Conservation (phyloP, 108 stramenopile genomes). For the Skeletonema grethae region DNA sequence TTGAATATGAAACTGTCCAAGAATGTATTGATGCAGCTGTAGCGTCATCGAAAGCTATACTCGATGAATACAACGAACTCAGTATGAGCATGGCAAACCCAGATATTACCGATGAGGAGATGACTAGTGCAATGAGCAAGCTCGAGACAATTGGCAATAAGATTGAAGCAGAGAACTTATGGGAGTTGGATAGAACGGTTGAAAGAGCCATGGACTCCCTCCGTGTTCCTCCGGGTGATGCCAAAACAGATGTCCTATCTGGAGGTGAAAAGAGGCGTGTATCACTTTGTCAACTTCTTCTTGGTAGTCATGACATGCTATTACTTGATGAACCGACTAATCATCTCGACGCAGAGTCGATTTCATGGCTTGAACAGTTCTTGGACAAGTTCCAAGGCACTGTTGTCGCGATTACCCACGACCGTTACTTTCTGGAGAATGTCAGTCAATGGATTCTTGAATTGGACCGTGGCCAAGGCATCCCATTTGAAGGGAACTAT, state of each 20-base stretch:
- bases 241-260: slow-evolving; percentile 74
- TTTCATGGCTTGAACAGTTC: slow-evolving; percentile 90
- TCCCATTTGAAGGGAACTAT: slow-evolving; percentile 96
- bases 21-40: slow-evolving; percentile 87
- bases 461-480: slow-evolving; percentile 91
- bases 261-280: slow-evolving; percentile 98
- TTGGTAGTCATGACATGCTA: slow-evolving; percentile 90
- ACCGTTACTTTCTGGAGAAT: slow-evolving; percentile 96
- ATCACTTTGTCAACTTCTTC: slow-evolving; percentile 83
- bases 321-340: slow-evolving; percentile 82
- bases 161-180: slow-evolving; percentile 88
- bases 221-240: slow-evolving; percentile 79
- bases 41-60: slow-evolving; percentile 60
- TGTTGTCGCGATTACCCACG: slow-evolving; percentile 94
- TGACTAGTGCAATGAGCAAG: slow-evolving; percentile 61
- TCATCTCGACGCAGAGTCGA: slow-evolving; percentile 66
- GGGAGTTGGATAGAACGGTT: slow-evolving; percentile 86
- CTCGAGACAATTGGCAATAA: slow-evolving; percentile 71
- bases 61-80: slow-evolving; percentile 82
- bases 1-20: slow-evolving; percentile 76
- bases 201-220: slow-evolving; percentile 84
- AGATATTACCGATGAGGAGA: slow-evolving; percentile 74
- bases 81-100: slow-evolving; percentile 81
- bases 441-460: slow-evolving; percentile 96
- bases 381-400: slow-evolving; percentile 91